A percentile compares a stretch with the other conserved stretches of the same genome.
Evolutionary conservation across 2,329 filamentous ascomycete genomes (phyloP).

Genomic region (Colletotrichum tabaci): DNA sequence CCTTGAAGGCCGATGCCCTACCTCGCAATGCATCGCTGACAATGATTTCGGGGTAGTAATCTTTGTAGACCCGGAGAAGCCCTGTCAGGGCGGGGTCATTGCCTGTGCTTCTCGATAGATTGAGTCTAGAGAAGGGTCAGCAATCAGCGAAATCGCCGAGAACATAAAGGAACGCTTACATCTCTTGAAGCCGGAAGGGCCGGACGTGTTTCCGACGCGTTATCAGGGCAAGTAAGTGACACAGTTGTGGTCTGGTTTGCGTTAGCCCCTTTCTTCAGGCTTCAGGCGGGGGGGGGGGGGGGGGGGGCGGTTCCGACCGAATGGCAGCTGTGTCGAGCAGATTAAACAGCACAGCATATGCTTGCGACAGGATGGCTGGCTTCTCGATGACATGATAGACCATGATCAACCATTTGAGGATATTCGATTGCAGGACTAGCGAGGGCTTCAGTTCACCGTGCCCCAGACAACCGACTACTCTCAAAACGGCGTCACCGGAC

Average conservation of each 20-base stretch:
- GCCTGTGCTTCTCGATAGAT: constrained; percentile 72
- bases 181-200: constrained; percentile 84
- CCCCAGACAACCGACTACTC: constrained; percentile 80
- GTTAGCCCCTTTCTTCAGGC: constrained; percentile 42
- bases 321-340: constrained; percentile 85
- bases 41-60: constrained; percentile 92
- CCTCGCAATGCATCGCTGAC: constrained; percentile 77
- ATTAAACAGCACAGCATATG: constrained; percentile 85
- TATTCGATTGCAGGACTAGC: constrained; percentile 76
- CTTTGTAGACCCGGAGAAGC: constrained; percentile 86
- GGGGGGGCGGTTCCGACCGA: constrained; percentile 60
- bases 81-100: constrained; percentile 83
- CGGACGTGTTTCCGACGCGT: constrained; percentile 87
- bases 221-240: constrained; percentile 83
- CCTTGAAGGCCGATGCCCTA: constrained; percentile 74
- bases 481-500: constrained; percentile 72
- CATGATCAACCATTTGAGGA: constrained; percentile 85
- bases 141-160: not conserved
- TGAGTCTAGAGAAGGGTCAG: constrained; percentile 60
- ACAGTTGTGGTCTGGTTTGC: constrained; percentile 69
- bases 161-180: constrained; percentile 62
- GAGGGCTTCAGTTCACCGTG: constrained; percentile 83
- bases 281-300: not conserved
- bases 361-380: constrained; percentile 73
- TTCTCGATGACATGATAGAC: constrained; percentile 80